A percentile compares a stretch with the other conserved stretches of the same genome.
phyloP scores from a whole-genome alignment of 108 stramenopile species.

The Cyclotella baltica region DNA sequence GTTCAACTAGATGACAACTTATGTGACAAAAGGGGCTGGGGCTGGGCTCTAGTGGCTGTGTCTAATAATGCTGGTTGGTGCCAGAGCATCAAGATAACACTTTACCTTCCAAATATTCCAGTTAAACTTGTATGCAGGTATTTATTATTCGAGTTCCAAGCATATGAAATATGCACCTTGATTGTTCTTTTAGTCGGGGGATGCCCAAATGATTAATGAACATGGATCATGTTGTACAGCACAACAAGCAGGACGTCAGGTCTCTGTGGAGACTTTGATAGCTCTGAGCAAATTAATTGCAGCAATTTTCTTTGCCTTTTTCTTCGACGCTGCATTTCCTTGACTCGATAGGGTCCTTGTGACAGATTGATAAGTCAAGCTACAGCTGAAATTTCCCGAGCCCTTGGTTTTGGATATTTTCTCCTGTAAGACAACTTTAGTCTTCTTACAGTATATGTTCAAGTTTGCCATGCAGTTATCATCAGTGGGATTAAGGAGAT shows the following conservation, averaged over 20 bases:
- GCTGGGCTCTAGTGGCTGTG: too few relatives aligned
- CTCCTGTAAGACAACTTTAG: slow-evolving; percentile 13
- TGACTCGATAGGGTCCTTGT: background rate
- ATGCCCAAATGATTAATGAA: too few relatives aligned
- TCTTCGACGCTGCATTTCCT: slow-evolving; percentile 10
- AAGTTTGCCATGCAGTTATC: slow-evolving; percentile 1
- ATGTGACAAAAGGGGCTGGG: too few relatives aligned
- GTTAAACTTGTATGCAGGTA: too few relatives aligned
- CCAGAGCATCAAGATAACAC: too few relatives aligned
- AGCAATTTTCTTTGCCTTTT: slow-evolving; percentile 21
- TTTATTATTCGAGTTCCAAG: too few relatives aligned
- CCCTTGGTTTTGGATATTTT: background rate
- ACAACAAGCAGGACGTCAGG: background rate
- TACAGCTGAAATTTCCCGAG: background rate
- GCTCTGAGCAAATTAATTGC: slow-evolving; percentile 14
- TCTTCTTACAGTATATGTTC: slow-evolving; percentile 26
- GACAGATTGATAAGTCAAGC: slow-evolving; percentile 8
- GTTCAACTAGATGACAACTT: too few relatives aligned
- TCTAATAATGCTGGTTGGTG: too few relatives aligned
- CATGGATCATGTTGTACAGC: too few relatives aligned
- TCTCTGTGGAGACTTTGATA: background rate
- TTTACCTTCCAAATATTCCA: too few relatives aligned
- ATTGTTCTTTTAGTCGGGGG: too few relatives aligned
- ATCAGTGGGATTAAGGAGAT: background rate
- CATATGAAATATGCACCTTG: too few relatives aligned